Base-by-base conservation (phyloP, 306 rosid genomes). In the Quercus parvula region DNA sequence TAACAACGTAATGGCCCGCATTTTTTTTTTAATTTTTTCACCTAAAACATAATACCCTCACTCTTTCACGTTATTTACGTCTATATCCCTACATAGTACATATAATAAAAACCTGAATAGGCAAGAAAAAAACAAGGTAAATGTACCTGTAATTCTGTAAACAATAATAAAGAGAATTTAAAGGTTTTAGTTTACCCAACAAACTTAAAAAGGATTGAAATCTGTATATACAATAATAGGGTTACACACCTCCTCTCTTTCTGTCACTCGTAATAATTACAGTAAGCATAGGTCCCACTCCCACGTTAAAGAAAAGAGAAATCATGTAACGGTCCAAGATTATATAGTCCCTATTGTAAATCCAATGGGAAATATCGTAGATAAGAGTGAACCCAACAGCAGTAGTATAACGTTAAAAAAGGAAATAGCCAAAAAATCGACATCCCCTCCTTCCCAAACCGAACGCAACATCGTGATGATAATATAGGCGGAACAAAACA, bases 361-460 rank as follows among this genome's bases (percentile, higher is more conserved):
- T 19, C 57, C 3, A 6, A n/a, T 74, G 70, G 27, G 22, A 59
- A 15, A 58, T 5, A 56, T 2, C 31, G 28, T 70, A 66, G 57
- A 31, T n/a, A 22, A 66, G 31, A 52, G 7, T 73, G 46, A 41
- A 41, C 46, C 46, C 12, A 41, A 41, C 46, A 8, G 46, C 11
- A 8, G 46, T 41, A 8, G 11, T 8, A 8, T 41, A 41, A 75
- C 82, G 69, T 76, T 75, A 66, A 56, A 20, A 82, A 6, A 9
- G 7, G 22, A 44, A 70, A 6, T 46, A 64, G 19, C 19, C 24
- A 24, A 59, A 80, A 81, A 78, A 73, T 76, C 81, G 12, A 61
- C 86, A 78, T 70, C 88, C 88, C 86, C 64, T 81, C 81, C 73
- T 84, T 87, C 71, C 71, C 75, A 82, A 78, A 83, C 82, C 76